Base-by-base conservation (phyloP, 2,329 filamentous ascomycete genomes). In the Monosporascus sp. region DNA sequence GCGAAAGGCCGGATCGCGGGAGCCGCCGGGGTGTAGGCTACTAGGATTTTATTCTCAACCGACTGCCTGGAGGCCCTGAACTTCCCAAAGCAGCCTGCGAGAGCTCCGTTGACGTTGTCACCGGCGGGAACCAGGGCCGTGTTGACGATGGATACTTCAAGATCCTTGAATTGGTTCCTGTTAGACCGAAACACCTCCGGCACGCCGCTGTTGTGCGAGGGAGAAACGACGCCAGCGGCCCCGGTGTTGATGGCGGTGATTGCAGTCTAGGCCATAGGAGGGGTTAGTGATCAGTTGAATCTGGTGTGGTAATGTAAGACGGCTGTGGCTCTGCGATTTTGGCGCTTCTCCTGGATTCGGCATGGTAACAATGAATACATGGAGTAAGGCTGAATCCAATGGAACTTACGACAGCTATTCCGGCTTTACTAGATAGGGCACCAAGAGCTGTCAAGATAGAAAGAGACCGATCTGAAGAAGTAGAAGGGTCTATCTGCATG, bases 161-260 rank as follows among this genome's bases (percentile, higher is more conserved):
- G 67, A 39, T 73, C 70, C 50, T 71, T 69, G 59, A 79, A 80
- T 60, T 80, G 76, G 27, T 73, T 70, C 58, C 73, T 73, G 60
- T 81, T 72, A 49, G 73, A 73, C 27, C 77, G 71, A 57, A 80
- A 80, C 7, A 77, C 67, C 55, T 80, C 76, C 2, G 78, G 78
- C 18, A 81, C 61, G 1, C 78, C 78, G 54, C n/a, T n/a, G n/a
- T n/a, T n/a, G n/a, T n/a, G n/a, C n/a, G n/a, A n/a, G n/a, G n/a
- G n/a, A n/a, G n/a, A n/a, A n/a, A n/a, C n/a, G n/a, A n/a, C n/a
- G n/a, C n/a, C n/a, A n/a, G n/a, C n/a, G n/a, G n/a, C n/a, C n/a
- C n/a, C n/a, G n/a, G 76, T 80, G 60, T 81, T 81, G 53, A 72
- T 59, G 6, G 75, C 77, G 1, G 75, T 78, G 7, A 81, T 71